These are phyloP conservation scores for Ulvella scutata DNA, from an alignment of 139 green algal species.

Conservation along the genomic window DNA sequence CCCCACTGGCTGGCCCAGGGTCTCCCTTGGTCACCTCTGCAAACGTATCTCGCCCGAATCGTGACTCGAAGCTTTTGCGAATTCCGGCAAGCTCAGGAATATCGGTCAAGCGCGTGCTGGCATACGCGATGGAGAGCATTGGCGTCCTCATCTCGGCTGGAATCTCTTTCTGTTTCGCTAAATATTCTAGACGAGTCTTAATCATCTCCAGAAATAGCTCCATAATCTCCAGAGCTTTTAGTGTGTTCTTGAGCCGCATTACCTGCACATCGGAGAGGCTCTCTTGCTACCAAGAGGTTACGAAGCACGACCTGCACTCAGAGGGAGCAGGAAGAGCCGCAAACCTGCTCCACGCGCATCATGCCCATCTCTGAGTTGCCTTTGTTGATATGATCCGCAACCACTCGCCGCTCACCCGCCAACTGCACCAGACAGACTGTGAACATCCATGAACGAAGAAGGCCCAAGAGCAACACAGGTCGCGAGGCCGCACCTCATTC, in stretches of 20 bases:
- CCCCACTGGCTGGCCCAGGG: background rate
- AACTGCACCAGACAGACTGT: background rate
- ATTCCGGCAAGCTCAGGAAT: background rate
- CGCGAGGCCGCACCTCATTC: background rate
- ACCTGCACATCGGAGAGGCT: background rate
- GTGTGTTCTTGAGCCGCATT: background rate
- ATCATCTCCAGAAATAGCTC: background rate
- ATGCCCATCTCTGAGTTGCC: background rate
- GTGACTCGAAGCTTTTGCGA: background rate
- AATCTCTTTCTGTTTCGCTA: background rate
- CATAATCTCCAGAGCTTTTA: background rate
- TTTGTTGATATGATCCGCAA: background rate
- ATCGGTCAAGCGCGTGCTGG: background rate
- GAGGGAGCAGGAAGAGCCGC: background rate
- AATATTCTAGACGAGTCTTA: background rate
- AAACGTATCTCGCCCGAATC: background rate
- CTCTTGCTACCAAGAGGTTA: background rate
- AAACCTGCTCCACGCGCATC: background rate
- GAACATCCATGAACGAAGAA: background rate
- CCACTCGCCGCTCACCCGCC: background rate
- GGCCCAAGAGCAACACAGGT: background rate
- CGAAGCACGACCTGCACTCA: background rate
- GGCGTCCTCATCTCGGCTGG: background rate
- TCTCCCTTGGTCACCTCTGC: background rate
- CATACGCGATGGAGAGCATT: background rate